These are phyloP conservation scores for Sarocladiaceae sp. DNA, from an alignment of 2,329 filamentous ascomycete species.

Conservation along the genomic window DNA sequence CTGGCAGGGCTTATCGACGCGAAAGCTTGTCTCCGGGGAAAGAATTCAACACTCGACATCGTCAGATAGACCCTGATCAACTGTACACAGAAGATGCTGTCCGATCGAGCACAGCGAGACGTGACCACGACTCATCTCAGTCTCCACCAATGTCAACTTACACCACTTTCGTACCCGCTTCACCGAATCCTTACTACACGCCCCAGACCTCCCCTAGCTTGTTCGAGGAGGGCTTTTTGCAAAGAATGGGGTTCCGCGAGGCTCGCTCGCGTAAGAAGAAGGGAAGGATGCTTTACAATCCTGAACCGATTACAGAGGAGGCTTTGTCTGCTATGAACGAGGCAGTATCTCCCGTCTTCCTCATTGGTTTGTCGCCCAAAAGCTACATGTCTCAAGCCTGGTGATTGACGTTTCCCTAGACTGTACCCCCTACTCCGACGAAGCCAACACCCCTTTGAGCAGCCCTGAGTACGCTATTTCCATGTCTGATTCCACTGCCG, in stretches of 20 bases:
- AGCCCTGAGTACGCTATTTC: not conserved
- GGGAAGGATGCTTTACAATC: conserved; percentile 12
- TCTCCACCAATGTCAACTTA: not conserved
- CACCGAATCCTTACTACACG: conserved; percentile 11
- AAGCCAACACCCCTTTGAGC: not conserved
- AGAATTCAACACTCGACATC: too few species aligned
- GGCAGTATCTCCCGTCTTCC: not conserved
- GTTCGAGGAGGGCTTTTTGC: not conserved
- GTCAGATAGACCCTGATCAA: too few species aligned
- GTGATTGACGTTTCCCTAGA: not conserved
- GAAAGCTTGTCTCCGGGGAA: too few species aligned
- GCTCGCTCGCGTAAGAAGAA: not conserved
- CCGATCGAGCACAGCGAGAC: too few species aligned
- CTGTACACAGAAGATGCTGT: too few species aligned
- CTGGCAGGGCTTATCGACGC: not conserved
- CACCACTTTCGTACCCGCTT: not conserved
- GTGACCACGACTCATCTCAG: not conserved
- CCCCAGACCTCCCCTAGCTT: conserved; percentile 8
- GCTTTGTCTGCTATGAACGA: conserved; percentile 11
- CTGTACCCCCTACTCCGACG: not conserved
- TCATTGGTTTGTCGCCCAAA: conserved; percentile 6
- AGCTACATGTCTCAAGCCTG: not conserved
- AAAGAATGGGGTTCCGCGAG: not conserved
- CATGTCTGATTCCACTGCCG: not conserved
- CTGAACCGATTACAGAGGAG: conserved; percentile 29